These are phyloP conservation scores for Spatholobus suberectus DNA, from an alignment of 306 rosid species.

Conservation along the genomic window DNA sequence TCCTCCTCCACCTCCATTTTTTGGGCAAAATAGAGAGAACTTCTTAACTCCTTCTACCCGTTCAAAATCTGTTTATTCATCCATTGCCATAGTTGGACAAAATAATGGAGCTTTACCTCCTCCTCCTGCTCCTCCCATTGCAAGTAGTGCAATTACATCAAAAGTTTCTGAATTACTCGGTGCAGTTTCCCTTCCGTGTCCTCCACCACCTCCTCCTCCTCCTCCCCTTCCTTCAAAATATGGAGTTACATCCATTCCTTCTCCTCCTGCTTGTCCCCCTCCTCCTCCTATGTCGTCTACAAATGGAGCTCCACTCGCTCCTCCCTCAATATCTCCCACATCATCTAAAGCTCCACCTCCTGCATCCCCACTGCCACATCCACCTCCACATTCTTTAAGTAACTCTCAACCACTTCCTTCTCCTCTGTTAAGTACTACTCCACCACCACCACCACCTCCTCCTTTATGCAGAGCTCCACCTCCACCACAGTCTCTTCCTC, in stretches of 20 bases:
- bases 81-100: conserved; percentile 28
- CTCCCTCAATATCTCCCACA: conserved; percentile 32
- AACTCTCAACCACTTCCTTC: conserved; percentile 44
- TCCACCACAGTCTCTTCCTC: conserved; percentile 34
- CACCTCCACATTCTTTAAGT: neutral
- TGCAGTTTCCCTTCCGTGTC: neutral
- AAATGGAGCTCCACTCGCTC: conserved; percentile 26
- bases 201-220: neutral
- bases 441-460: conserved; percentile 45
- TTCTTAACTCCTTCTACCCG: conserved; percentile 40
- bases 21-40: conserved; percentile 22
- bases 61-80: conserved; percentile 43
- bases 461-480: conserved; percentile 23
- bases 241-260: conserved; percentile 13
- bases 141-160: neutral
- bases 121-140: neutral
- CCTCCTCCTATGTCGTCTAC: conserved; percentile 37
- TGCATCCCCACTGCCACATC: neutral
- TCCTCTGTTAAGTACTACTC: conserved; percentile 25
- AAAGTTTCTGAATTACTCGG: neutral
- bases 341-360: conserved; percentile 45
- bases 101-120: conserved; percentile 33
- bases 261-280: no score
- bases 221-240: conserved; percentile 2
- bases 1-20: conserved; percentile 40